These are phyloP conservation scores for Cytospora piceicola DNA, from an alignment of 2,329 filamentous ascomycete species.

Conservation along the genomic window DNA sequence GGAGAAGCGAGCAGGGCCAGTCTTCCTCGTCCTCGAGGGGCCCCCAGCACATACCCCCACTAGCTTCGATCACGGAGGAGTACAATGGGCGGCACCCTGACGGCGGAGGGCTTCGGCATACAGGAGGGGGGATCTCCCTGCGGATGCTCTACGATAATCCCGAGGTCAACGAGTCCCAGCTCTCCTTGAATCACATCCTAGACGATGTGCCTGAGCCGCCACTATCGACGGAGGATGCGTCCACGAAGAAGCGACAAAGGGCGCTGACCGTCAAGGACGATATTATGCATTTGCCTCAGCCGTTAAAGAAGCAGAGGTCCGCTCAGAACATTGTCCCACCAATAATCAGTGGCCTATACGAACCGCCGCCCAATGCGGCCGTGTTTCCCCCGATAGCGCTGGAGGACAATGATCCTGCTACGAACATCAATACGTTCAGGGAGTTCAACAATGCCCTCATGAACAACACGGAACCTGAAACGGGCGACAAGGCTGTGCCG, in stretches of 20 bases:
- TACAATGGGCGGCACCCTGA: conserved; percentile 28
- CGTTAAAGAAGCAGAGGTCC: conserved; percentile 67
- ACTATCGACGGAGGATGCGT: conserved; percentile 40
- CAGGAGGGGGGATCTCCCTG: conserved; percentile 37
- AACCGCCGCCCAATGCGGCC: conserved; percentile 63
- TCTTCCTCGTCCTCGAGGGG: conserved; percentile 34
- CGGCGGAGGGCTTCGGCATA: conserved; percentile 22
- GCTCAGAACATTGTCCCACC: conserved; percentile 59
- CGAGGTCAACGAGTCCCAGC: conserved; percentile 45
- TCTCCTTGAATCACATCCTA: conserved; percentile 51
- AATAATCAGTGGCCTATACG: conserved; percentile 67
- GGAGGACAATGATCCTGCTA: conserved; percentile 50
- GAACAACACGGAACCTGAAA: conserved; percentile 35
- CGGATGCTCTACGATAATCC: conserved; percentile 47
- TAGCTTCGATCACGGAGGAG: conserved; percentile 31
- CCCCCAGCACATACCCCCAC: conserved; percentile 35
- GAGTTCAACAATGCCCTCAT: conserved; percentile 42
- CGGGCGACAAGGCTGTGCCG: conserved; percentile 21
- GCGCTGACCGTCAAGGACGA: conserved; percentile 59
- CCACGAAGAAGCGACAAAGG: conserved; percentile 59
- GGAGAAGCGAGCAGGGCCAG: conserved; percentile 45
- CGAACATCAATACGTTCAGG: conserved; percentile 38
- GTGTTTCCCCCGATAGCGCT: conserved; percentile 69
- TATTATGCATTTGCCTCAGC: conserved; percentile 66
- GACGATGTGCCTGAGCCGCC: conserved; percentile 47